Evolutionary conservation across 441 rosid species (phyloP), one percentile per base, ranked within the genome.

Genomic region (Daphne laureola): DNA sequence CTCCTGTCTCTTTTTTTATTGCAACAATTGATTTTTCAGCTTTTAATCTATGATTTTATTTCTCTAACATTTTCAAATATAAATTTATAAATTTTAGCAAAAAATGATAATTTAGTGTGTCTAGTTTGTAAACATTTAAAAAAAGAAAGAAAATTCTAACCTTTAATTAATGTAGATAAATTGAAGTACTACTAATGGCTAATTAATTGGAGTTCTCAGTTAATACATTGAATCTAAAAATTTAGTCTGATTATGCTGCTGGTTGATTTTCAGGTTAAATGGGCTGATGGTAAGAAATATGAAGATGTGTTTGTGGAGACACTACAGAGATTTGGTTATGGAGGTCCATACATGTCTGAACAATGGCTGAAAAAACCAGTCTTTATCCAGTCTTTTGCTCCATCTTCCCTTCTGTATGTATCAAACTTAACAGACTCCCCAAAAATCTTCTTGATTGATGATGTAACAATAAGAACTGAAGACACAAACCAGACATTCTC

Each of bases 381-480:
- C 35, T 89, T 89, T 71, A 80, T 89, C 68, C 97, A 89, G 69
- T 86, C 95, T 8, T 86, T 86, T 63, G 95, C 97, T 38, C 95
- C 97, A 58, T 74, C 78, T 63, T 86, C 97, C 17, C 95, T 89
- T 13, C 75, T 80, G 51, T 78, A 89, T 61, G 62, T 71, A 54
- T 80, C 95, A 54, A 74, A 82, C 46, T 43, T 78, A 62, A 89
- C 73, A 42, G 84, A 84, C 73, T 77, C 71, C 6, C 95, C 93
- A 9, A 78, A 80, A 70, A 57, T 89, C 50, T 60, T 89, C 25
- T 68, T 89, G 67, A 83, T 86, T 47, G 90, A 84, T 47, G 85
- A 78, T 41, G 51, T 82, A 14, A 70, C 62, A 11, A 56, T 73
- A 23, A 82, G 74, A 38, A 89, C 97, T 5, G 80, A 86, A 72